Conservation (phyloP, 1,284 basidiomycete genomes). For the Termitomyces sp. region DNA sequence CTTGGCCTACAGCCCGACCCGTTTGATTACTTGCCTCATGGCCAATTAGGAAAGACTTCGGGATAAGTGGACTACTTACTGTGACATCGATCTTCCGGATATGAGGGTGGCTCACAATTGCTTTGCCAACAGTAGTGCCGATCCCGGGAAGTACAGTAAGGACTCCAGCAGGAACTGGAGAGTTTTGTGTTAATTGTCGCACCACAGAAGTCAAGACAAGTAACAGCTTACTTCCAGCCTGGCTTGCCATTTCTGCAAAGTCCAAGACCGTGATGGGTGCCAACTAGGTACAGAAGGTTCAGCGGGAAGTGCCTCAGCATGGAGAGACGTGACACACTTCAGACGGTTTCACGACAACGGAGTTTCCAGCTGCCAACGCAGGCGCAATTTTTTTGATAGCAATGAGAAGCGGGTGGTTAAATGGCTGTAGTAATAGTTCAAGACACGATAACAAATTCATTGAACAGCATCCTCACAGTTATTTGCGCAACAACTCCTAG, state of each 20-base stretch:
- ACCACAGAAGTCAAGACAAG: background rate
- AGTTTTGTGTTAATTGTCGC: conserved; percentile 2
- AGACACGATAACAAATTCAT: background rate
- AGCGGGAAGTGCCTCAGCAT: background rate
- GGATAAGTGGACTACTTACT: conserved; percentile 35
- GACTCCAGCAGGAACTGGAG: conserved; percentile 67
- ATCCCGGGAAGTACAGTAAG: conserved; percentile 69
- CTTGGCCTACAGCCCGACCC: conserved; percentile 63
- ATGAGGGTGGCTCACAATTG: conserved; percentile 58
- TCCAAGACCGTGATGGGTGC: conserved; percentile 77
- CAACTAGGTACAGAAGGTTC: conserved; percentile 35
- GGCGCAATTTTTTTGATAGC: conserved; percentile 84
- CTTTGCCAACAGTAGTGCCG: conserved; percentile 58
- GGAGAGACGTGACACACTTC: conserved; percentile 41
- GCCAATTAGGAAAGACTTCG: background rate
- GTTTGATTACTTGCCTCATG: conserved; percentile 66
- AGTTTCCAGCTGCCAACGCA: conserved; percentile 80
- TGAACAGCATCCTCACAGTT: conserved; percentile 42
- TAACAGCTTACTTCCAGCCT: conserved; percentile 52
- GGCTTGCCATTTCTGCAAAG: conserved; percentile 59
- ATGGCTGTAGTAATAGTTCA: conserved; percentile 47
- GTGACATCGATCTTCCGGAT: conserved; percentile 81
- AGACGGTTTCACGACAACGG: conserved; percentile 78
- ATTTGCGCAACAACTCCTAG: conserved; percentile 83
- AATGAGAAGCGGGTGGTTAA: conserved; percentile 80